A percentile compares a stretch with the other conserved stretches of the same genome.
These are phyloP conservation scores for Furcasterigmium sp. DNA, from an alignment of 2,329 filamentous ascomycete genomes.

Conservation along the genomic window DNA sequence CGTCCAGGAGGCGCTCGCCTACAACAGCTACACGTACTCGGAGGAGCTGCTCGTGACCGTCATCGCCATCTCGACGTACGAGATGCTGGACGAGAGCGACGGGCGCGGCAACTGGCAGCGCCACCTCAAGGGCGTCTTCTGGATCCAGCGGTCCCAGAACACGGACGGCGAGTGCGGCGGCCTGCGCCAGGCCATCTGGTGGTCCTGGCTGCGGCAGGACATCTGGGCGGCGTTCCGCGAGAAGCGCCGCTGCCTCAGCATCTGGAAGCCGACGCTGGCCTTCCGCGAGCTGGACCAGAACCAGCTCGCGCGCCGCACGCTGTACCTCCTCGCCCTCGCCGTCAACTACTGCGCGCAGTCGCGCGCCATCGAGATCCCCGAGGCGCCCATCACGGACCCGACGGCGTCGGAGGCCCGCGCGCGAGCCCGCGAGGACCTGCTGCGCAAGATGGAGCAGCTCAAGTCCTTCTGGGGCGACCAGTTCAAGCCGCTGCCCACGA, in stretches of 20 bases:
- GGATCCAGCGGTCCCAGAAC: conserved; percentile 58
- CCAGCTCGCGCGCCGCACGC: conserved; percentile 46
- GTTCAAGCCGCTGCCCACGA: conserved; percentile 32
- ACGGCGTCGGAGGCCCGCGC: conserved; percentile 7
- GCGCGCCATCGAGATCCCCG: conserved; percentile 9
- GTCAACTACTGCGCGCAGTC: conserved; percentile 52
- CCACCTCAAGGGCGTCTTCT: conserved; percentile 60
- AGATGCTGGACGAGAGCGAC: conserved; percentile 58
- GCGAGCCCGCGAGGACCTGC: conserved; percentile 13
- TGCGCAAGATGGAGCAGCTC: conserved; percentile 24
- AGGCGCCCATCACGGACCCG: conserved; percentile 5
- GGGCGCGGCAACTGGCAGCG: conserved; percentile 51
- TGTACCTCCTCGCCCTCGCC: conserved; percentile 50
- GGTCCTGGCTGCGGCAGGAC: conserved; percentile 63
- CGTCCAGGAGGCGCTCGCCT: conserved; percentile 53
- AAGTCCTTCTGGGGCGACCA: conserved; percentile 25
- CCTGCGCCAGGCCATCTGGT: conserved; percentile 55
- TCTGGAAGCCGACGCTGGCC: conserved; percentile 49
- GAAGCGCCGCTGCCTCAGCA: conserved; percentile 48
- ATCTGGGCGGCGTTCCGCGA: conserved; percentile 60
- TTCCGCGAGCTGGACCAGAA: conserved; percentile 42
- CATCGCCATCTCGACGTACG: conserved; percentile 56
- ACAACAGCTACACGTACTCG: conserved; percentile 51
- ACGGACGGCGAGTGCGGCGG: conserved; percentile 55
- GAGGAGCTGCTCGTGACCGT: conserved; percentile 54